Evolutionary conservation across 306 rosid genomes (phyloP), one percentile per base, ranked within the genome.

Genomic region (Castanospermum australe): DNA sequence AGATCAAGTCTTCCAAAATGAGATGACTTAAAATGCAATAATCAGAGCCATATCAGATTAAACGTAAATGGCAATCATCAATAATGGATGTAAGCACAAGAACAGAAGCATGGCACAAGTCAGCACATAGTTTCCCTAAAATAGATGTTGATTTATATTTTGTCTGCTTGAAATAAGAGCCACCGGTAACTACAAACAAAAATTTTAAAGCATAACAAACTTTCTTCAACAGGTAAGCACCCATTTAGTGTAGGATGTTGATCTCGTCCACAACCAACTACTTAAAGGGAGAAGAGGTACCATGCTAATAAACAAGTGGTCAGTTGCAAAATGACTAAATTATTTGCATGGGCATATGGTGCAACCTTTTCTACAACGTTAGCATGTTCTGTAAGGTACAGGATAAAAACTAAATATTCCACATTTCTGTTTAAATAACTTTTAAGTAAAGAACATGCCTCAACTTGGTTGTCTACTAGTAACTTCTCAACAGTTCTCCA

Each of bases 391-490:
- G n/a, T 50, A 10, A 74, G 39, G 75, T 68, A 74, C 62, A 68
- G 48, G 33, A 41, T 28, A 59, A 71, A 51, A 65, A 56, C 44
- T 13, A 25, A 47, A 25, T 54, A 67, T 63, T 65, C 60, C 14
- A 36, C 10, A 61, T n/a, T 67, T 56, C 17, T 24, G 59, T 63
- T 77, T 51, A 50, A 50, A 47, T 56, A 50, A 54, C 14, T 33
- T 56, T 18, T 32, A 15, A 72, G 76, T 48, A 9, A 71, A 73
- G 86, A 77, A 78, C 96, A 89, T 89, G 66, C 99, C 98, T 95
- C 99, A 39, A 95, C 98, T 95, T 95, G 99, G 89, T 89, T 93
- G 96, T 95, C 99, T 65, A 89, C 80, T 3, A 95, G 93, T 63
- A 95, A 87, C 90, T 90, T 90, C 89, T 95, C 98, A 81, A 93